A percentile compares a stretch with the other conserved stretches of the same genome.
Conservation (phyloP, 208 protist genomes). For the Leishmania arabica region DNA sequence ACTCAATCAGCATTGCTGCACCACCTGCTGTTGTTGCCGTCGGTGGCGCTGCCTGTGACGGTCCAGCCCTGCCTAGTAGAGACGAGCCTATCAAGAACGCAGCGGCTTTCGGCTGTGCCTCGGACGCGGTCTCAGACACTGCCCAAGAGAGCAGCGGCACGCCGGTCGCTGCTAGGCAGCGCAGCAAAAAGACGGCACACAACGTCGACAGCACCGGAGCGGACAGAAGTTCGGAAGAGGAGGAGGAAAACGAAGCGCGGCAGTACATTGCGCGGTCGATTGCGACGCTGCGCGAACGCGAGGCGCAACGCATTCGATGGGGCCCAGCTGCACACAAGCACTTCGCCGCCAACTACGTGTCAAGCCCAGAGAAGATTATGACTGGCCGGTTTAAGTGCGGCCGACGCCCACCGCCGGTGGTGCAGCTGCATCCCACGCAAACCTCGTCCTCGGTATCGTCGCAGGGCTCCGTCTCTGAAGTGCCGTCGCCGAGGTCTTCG, state of each 20-base stretch:
- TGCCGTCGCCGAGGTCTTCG: neutral
- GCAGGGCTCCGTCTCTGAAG: neutral
- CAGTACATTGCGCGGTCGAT: slow-evolving; percentile 28
- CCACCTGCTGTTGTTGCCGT: neutral
- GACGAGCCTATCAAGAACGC: neutral
- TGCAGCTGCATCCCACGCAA: neutral
- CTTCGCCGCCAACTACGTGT: slow-evolving; percentile 78
- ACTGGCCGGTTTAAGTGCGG: slow-evolving; percentile 21
- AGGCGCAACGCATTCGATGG: slow-evolving; percentile 48
- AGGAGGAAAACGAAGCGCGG: slow-evolving; percentile 1
- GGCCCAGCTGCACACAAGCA: slow-evolving; percentile 71
- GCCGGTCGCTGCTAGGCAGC: neutral
- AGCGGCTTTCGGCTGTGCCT: neutral
- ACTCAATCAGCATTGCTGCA: neutral
- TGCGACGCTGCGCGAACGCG: slow-evolving; percentile 24
- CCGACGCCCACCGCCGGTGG: neutral
- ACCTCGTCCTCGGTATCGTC: neutral
- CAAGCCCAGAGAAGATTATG: slow-evolving; percentile 71
- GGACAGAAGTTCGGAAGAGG: neutral
- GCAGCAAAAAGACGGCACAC: neutral
- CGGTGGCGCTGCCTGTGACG: neutral
- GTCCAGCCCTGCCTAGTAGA: neutral
- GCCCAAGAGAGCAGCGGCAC: slow-evolving; percentile 2
- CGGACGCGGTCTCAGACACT: neutral
- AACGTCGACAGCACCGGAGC: neutral